Evolutionary conservation across 78 protist species (phyloP).

Genomic region (Salpingoeca rosetta): DNA sequence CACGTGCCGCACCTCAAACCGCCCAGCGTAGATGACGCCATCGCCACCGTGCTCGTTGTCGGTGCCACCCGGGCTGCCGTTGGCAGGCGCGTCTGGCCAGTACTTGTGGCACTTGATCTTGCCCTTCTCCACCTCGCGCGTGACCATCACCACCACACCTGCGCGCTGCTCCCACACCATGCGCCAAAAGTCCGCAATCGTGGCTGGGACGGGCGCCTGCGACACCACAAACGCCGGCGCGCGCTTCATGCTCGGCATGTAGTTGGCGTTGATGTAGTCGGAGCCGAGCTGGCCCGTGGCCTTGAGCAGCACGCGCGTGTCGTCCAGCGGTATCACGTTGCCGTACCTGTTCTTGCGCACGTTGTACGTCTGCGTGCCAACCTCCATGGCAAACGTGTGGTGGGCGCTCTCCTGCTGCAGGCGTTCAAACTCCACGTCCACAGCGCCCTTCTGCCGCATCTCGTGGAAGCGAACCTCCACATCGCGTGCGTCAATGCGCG

Average conservation of each 20-base stretch:
- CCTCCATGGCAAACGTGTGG: background rate
- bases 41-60: background rate
- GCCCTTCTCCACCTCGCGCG: slow-evolving; percentile 18
- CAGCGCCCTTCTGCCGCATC: background rate
- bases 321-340: slow-evolving; percentile 8
- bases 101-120: slow-evolving; percentile 18
- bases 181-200: slow-evolving; percentile 55
- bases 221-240: slow-evolving; percentile 19
- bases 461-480: background rate
- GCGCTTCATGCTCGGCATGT: background rate
- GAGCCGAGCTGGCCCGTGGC: background rate
- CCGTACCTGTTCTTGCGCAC: background rate
- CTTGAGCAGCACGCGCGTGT: slow-evolving; percentile 6
- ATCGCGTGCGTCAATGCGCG: background rate
- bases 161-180: slow-evolving; percentile 47
- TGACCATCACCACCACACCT: slow-evolving; percentile 40
- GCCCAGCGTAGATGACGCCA: background rate
- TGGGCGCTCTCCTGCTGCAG: background rate
- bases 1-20: background rate
- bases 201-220: slow-evolving; percentile 32
- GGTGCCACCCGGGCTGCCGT: background rate
- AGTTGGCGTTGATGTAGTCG: slow-evolving; percentile 48
- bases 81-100: slow-evolving; percentile 43
- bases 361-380: background rate
- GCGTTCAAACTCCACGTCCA: background rate